phyloP scores from a whole-genome alignment of 345 rosid species.

The Gossypium mustelinum region DNA sequence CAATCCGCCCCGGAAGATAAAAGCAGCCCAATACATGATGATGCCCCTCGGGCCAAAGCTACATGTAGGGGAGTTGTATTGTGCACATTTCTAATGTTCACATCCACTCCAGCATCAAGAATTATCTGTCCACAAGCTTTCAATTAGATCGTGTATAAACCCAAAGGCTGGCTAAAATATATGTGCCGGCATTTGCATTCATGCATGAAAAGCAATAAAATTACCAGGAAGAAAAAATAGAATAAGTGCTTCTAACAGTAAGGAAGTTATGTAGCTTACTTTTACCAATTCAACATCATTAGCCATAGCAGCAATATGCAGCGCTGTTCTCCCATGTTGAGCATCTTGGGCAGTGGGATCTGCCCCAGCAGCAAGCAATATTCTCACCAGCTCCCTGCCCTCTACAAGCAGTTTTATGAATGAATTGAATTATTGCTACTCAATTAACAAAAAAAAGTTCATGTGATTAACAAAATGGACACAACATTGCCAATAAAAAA shows the following conservation, averaged over 20 bases:
- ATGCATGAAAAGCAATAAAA: not conserved
- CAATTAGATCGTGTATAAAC: constrained; percentile 20
- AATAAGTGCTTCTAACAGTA: not conserved
- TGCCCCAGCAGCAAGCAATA: constrained; percentile 90
- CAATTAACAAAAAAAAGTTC: not conserved
- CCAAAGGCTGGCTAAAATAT: not conserved
- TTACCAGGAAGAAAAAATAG: not conserved
- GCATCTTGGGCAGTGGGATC: constrained; percentile 84
- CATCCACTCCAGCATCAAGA: constrained; percentile 94
- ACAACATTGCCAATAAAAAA: not conserved
- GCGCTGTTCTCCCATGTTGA: constrained; percentile 78
- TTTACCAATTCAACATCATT: constrained; percentile 84
- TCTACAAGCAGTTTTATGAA: constrained; percentile 45
- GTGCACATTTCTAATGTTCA: constrained; percentile 72
- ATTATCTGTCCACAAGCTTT: constrained; percentile 50
- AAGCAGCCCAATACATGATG: constrained; percentile 79
- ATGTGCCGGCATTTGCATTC: not conserved
- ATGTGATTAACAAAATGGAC: not conserved
- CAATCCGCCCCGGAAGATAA: constrained; percentile 80
- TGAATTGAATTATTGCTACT: not conserved
- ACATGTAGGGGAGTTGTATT: constrained; percentile 90
- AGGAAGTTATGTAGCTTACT: constrained; percentile 39
- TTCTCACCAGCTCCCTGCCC: constrained; percentile 81
- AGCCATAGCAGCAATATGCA: constrained; percentile 91
- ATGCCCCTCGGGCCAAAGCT: constrained; percentile 92